These are phyloP conservation scores for Phytophthora pluvialis DNA, from an alignment of 352 stramenopile species.

Conservation along the genomic window DNA sequence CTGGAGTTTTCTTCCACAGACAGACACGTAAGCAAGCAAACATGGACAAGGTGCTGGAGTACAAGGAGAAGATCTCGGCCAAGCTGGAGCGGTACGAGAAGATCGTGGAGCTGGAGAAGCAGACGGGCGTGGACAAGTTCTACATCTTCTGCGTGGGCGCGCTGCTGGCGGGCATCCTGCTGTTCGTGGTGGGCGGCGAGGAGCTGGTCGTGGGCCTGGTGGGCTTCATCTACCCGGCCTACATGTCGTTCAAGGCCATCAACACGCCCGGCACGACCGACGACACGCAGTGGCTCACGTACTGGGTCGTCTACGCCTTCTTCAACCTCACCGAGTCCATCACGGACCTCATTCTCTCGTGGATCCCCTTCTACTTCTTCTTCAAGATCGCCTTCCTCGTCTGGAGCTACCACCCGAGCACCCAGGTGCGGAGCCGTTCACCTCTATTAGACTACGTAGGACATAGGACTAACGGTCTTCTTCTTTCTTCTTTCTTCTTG, in stretches of 20 bases:
- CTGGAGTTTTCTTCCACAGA: neutral
- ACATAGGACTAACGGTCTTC: constrained; percentile 11
- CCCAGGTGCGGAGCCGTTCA: constrained; percentile 37
- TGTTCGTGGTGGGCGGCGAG: constrained; percentile 83
- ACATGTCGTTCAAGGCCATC: constrained; percentile 91
- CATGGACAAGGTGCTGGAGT: constrained; percentile 87
- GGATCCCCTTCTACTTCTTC: constrained; percentile 90
- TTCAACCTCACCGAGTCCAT: constrained; percentile 96
- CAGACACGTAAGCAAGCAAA: neutral
- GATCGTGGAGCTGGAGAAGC: constrained; percentile 85
- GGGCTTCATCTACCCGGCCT: constrained; percentile 89
- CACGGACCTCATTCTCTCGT: constrained; percentile 83
- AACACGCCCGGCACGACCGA: constrained; percentile 73
- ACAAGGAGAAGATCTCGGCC: constrained; percentile 85
- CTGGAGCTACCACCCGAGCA: constrained; percentile 85
- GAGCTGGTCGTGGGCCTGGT: constrained; percentile 84
- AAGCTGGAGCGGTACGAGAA: constrained; percentile 86
- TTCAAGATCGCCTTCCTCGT: constrained; percentile 89
- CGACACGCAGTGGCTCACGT: constrained; percentile 91
- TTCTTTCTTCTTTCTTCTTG: neutral
- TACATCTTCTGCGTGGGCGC: constrained; percentile 74
- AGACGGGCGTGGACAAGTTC: constrained; percentile 89
- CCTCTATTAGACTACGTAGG: neutral
- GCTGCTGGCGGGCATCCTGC: constrained; percentile 60
- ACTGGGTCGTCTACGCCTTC: constrained; percentile 96